These are phyloP conservation scores for Venturia nashicola DNA, from an alignment of 2,329 filamentous ascomycete species.

Conservation along the genomic window DNA sequence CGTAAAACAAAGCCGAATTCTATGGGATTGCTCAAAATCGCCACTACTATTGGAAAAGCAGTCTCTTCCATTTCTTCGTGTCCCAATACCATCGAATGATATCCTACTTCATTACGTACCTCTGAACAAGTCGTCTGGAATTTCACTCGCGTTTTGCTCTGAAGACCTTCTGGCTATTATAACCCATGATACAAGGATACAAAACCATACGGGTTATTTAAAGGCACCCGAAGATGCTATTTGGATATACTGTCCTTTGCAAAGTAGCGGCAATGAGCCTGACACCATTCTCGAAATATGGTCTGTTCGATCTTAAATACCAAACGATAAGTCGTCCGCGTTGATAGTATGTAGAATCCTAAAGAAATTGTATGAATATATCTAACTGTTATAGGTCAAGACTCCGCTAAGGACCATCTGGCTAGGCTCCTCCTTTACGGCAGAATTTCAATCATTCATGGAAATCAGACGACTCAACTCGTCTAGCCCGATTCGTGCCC, in stretches of 20 bases:
- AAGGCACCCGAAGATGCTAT: background rate
- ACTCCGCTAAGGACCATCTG: background rate
- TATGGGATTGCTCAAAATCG: background rate
- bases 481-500: too few relatives aligned
- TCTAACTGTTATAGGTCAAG: background rate
- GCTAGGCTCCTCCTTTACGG: background rate
- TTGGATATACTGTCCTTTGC: background rate
- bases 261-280: background rate
- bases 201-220: background rate
- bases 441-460: too few relatives aligned
- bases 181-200: background rate
- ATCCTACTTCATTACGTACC: background rate
- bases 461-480: too few relatives aligned
- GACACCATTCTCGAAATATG: background rate
- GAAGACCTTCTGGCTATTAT: background rate
- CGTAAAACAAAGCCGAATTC: background rate
- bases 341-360: background rate
- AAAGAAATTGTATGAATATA: background rate
- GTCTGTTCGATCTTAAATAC: background rate
- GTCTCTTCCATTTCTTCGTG: background rate
- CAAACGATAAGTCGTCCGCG: background rate
- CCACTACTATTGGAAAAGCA: background rate
- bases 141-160: background rate
- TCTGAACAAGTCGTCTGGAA: background rate
- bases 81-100: background rate